These are phyloP conservation scores for Agarophyton chilense DNA, from an alignment of 23 red algal genomes.

Conservation along the genomic window DNA sequence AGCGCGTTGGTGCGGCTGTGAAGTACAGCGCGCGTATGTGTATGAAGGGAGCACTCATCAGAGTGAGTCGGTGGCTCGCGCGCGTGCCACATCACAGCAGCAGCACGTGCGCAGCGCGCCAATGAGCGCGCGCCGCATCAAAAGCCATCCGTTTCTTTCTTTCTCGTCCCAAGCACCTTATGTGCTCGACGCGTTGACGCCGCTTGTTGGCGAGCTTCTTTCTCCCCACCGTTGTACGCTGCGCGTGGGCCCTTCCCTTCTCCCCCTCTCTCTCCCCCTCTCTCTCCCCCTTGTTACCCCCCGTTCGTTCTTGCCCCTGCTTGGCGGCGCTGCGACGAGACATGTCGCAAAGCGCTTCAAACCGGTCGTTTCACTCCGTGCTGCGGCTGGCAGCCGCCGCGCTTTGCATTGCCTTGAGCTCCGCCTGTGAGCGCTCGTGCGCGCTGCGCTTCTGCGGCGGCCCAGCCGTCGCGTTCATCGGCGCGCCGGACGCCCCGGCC, in stretches of 20 bases:
- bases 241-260: background rate
- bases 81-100: background rate
- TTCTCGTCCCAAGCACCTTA: too few relatives aligned
- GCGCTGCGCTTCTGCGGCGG: conserved; percentile 12
- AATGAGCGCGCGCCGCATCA: background rate
- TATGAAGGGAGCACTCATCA: too few relatives aligned
- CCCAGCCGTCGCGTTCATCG: background rate
- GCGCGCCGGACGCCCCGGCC: background rate
- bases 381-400: background rate
- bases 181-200: too few relatives aligned
- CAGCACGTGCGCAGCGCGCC: background rate
- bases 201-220: too few relatives aligned
- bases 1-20: background rate
- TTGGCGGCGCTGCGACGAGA: too few relatives aligned
- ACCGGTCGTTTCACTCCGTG: background rate
- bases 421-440: background rate
- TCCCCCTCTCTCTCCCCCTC: background rate
- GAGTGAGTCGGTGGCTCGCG: too few relatives aligned
- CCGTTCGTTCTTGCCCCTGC: too few relatives aligned
- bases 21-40: too few relatives aligned
- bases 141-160: background rate
- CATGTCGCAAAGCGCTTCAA: too few relatives aligned
- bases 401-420: background rate
- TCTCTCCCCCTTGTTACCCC: background rate
- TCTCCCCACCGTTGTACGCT: too few relatives aligned